Evolutionary conservation across 1,284 basidiomycete genomes (phyloP).

Genomic region (Cryptococcus sp.): DNA sequence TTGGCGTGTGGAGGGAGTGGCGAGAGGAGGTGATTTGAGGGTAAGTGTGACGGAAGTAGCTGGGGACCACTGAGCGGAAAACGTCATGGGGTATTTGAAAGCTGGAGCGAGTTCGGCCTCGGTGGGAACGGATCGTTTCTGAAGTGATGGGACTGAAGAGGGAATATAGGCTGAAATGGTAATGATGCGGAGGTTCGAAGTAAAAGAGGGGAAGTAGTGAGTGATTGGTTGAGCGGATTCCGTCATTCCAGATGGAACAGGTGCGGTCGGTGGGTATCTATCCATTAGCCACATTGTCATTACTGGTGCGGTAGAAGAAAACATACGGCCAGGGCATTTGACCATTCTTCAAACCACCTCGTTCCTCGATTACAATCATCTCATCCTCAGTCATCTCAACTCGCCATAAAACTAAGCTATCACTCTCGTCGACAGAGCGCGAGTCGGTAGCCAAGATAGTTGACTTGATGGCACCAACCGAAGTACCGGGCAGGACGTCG

Average conservation of each 20-base stretch:
- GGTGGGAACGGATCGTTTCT: neutral
- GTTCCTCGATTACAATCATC: conserved; percentile 38
- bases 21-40: neutral
- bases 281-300: neutral
- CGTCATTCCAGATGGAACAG: conserved; percentile 26
- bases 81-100: conserved; percentile 29
- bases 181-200: conserved; percentile 35
- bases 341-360: conserved; percentile 34
- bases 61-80: neutral
- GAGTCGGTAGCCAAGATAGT: conserved; percentile 31
- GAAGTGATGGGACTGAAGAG: conserved; percentile 10
- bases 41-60: neutral
- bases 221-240: conserved; percentile 24
- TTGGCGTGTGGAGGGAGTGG: neutral
- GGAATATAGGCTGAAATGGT: conserved; percentile 40
- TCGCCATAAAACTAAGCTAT: conserved; percentile 34
- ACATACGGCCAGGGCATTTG: conserved; percentile 45
- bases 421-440: conserved; percentile 13
- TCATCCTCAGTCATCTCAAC: conserved; percentile 42
- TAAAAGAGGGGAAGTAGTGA: conserved; percentile 30
- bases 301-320: neutral
- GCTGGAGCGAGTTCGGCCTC: conserved; percentile 7
- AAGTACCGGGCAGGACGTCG: conserved; percentile 27
- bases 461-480: conserved; percentile 35
- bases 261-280: conserved; percentile 36